Percentiles rank a stretch among this genome's conserved stretches.
Evolutionary conservation across 176 grass and related monocot genomes (phyloP).

Genomic region (Musa beccarii): DNA sequence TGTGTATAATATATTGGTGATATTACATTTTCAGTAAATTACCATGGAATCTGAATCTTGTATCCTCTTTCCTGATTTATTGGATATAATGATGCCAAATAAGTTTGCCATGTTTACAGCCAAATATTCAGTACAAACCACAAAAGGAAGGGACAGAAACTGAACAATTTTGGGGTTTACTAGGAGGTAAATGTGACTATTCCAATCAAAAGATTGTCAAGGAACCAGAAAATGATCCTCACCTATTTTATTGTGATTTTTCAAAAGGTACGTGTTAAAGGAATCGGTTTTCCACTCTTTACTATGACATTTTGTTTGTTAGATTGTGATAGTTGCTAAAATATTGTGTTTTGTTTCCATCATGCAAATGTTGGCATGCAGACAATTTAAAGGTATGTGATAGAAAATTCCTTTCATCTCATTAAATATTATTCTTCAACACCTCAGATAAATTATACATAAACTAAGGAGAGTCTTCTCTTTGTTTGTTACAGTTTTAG

Average conservation of each 20-base stretch:
- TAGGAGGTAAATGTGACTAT: constrained; percentile 71
- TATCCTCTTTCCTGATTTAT: not conserved
- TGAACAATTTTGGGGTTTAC: constrained; percentile 60
- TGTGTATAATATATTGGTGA: too few species aligned
- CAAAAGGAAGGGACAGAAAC: constrained; percentile 66
- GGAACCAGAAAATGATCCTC: constrained; percentile 45
- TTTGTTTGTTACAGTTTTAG: not conserved
- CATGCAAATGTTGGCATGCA: not conserved
- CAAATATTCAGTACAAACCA: constrained; percentile 20
- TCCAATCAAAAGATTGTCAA: constrained; percentile 46
- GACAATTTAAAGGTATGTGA: not conserved
- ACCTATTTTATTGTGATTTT: constrained; percentile 50
- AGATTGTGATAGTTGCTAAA: not conserved
- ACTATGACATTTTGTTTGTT: too few species aligned
- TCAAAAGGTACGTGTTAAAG: constrained; percentile 43
- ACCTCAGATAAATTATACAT: not conserved
- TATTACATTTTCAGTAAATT: not conserved
- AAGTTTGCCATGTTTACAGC: not conserved
- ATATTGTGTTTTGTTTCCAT: not conserved
- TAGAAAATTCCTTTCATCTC: not conserved
- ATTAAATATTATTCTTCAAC: not conserved
- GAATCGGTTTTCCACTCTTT: not conserved
- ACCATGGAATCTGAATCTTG: not conserved
- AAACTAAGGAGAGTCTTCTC: not conserved
- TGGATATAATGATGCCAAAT: not conserved